A percentile compares a stretch with the other conserved stretches of the same genome.
Conservation (phyloP, 805 yeast species). For the Metschnikowia borealis region DNA sequence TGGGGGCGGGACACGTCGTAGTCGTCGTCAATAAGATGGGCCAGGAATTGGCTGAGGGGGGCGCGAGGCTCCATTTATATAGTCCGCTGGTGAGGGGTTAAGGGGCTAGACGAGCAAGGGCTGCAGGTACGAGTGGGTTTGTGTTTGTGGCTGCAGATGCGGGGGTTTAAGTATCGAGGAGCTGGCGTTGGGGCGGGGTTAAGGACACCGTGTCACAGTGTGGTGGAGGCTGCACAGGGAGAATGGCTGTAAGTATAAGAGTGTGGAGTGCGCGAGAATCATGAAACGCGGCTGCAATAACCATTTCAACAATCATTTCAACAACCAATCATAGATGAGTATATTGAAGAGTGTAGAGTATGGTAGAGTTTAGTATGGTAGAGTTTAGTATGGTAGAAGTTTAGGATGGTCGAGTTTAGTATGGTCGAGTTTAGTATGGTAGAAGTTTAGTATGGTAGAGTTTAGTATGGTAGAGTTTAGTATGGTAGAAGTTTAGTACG, state of each 20-base stretch:
- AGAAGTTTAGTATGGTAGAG: too few relatives aligned
- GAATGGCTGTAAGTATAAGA: neutral
- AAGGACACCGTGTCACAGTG: neutral
- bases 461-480: too few relatives aligned
- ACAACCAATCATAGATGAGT: too few relatives aligned
- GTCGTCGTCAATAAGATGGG: constrained; percentile 13
- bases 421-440: too few relatives aligned
- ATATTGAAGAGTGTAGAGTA: too few relatives aligned
- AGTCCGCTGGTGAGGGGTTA: neutral
- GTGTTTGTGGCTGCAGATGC: too few relatives aligned
- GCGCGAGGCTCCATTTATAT: constrained; percentile 5
- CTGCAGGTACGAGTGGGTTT: neutral
- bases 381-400: too few relatives aligned
- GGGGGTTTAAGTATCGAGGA: too few relatives aligned
- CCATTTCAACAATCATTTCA: too few relatives aligned
- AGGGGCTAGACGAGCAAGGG: neutral
- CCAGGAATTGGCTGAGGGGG: constrained; percentile 8
- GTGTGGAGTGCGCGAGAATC: constrained; percentile 1
- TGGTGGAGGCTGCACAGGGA: neutral
- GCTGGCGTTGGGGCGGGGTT: neutral
- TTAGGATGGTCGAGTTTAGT: too few relatives aligned
- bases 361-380: too few relatives aligned
- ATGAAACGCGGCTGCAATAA: constrained; percentile 1
- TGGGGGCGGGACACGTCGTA: constrained; percentile 5
- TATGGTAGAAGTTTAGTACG: too few relatives aligned